Base-by-base conservation (phyloP, 1,284 basidiomycete genomes). In the Malassezia yamatoensis region DNA sequence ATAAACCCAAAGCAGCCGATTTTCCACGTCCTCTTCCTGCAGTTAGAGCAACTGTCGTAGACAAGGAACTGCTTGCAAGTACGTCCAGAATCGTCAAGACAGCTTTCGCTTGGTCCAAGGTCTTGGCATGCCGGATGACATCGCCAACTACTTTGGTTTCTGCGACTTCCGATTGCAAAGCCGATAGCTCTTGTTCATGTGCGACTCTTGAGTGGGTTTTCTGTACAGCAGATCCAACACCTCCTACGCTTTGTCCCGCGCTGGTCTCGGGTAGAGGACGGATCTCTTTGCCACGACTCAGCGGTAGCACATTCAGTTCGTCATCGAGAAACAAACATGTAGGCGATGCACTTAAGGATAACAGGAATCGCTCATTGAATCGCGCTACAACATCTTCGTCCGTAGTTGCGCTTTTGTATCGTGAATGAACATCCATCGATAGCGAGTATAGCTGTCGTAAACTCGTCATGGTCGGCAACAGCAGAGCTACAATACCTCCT, bases 261-360 rank as follows among this genome's bases (percentile, higher is more conserved):
- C 57, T 60, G 15, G 67, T 65, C 33, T 86, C 84, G 52, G 85
- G 82, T 24, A 85, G 74, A 0, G 86, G 82, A 3, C 79, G 78
- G 66, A 96, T 94, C 72, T 96, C 89, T 76, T 96, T 96, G 37
- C 87, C 93, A 46, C 85, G 85, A n/a, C 90, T 94, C 18, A 99
- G 85, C 0, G 94, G 94, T 2, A 99, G 82, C 5, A 98, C 91
- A 71, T 98, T 98, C 52, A 99, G 83, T 76, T 98, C 94, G 71
- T 99, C 94, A 70, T 99, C 94, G 43, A 98, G 81, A 21, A 98
- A 83, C 1, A 99, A 80, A 65, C 91, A 96, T 72, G 93, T 88
- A 11, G 61, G 58, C 82, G 33, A 91, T 90, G 44, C 96, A 81
- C 68, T 96, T 89, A 74, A 65, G 16, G 68, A 71, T 41, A 74